Evolutionary conservation across 106 monocot genomes (phyloP), one percentile per base, ranked within the genome.

Genomic region (Apostasia ramifera): DNA sequence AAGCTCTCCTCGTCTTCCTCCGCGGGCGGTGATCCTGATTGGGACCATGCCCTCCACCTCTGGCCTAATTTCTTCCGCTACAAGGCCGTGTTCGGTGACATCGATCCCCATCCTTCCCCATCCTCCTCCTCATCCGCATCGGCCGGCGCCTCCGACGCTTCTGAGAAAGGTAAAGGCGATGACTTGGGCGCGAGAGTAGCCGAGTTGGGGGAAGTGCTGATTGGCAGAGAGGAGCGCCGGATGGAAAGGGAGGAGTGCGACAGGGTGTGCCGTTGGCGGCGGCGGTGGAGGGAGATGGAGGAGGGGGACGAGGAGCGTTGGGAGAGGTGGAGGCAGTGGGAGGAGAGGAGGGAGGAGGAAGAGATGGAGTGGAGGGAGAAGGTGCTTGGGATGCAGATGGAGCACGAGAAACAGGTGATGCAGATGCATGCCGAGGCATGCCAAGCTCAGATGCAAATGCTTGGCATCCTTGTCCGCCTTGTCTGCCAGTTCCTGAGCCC

Each of bases 301-400:
- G 63, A 42, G 10, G 75, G 59, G 54, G 67, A 47, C 55, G 63
- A 59, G 72, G 66, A 69, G 51, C 39, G 60, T 57, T 12, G 63
- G 78, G 8, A 61, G 59, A 15, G 71, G 80, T 52, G 76, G 77
- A 70, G 82, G 73, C 63, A 71, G 55, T 46, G 69, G 72, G 78
- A 81, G 75, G 74, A 76, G 78, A 70, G 72, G 71, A 81, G 87
- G 68, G 83, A 87, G 42, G 80, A 75, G 78, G 83, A 83, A 69
- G 80, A 80, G 74, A 81, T 83, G 83, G 80, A 81, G 61, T 80
- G 83, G 87, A 75, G 74, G 72, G 87, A 83, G 81, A 74, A 71
- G 71, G 8, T 81, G 71, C 41, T 82, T 50, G 73, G 38, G 41
- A 76, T 82, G 86, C 86, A 86, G 82, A 79, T 82, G 78, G 86